phyloP scores from a whole-genome alignment of 2,329 filamentous ascomycete genomes.

The Apiospora koreana region DNA sequence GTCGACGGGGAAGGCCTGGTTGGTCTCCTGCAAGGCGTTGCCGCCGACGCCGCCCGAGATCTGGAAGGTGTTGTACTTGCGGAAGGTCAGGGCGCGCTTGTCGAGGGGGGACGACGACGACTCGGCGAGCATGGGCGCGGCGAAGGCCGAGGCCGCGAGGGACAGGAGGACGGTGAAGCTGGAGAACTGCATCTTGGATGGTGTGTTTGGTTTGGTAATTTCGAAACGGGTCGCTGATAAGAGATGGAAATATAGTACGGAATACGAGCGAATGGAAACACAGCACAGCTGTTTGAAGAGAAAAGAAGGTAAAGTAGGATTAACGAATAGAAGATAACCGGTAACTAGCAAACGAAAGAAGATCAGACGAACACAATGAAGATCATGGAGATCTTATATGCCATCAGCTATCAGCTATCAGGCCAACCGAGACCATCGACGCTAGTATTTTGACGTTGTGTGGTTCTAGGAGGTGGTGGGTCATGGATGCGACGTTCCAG shows the following conservation, averaged over 20 bases:
- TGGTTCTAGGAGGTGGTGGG: neutral
- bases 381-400: slow-evolving; percentile 1
- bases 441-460: neutral
- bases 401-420: neutral
- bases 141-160: slow-evolving; percentile 12
- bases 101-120: neutral
- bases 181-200: slow-evolving; percentile 15
- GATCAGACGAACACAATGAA: neutral
- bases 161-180: slow-evolving; percentile 14
- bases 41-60: slow-evolving; percentile 16
- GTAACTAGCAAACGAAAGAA: neutral
- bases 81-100: slow-evolving; percentile 15
- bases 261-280: neutral
- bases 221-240: too few species aligned
- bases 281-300: slow-evolving; percentile 11
- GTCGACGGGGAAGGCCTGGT: slow-evolving; percentile 15
- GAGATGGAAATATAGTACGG: neutral
- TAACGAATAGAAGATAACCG: neutral
- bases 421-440: neutral
- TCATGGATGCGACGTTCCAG: slow-evolving; percentile 6
- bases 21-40: slow-evolving; percentile 16
- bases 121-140: neutral
- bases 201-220: neutral
- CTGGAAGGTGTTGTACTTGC: slow-evolving; percentile 16
- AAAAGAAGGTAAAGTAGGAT: neutral